Conservation (phyloP, 2,329 filamentous ascomycete genomes). For the Aspergillus sp. region DNA sequence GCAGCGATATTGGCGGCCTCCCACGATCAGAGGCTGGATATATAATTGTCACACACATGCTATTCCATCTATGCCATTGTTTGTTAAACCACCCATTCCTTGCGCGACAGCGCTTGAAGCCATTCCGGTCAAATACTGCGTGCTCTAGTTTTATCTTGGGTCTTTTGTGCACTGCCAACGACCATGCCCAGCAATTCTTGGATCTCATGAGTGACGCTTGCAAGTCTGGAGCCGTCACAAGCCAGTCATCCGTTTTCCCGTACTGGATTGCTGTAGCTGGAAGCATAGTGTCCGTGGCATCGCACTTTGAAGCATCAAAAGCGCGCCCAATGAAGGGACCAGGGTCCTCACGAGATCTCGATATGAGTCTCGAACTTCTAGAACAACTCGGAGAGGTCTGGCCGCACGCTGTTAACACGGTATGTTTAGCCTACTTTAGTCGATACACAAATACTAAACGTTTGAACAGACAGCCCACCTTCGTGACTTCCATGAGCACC, state of each 20-base stretch:
- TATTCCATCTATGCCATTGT: slow-evolving; percentile 38
- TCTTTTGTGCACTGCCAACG: neutral
- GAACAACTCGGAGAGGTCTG: neutral
- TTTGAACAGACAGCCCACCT: neutral
- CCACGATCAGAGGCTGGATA: slow-evolving; percentile 18
- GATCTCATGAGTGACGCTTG: neutral
- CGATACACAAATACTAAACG: neutral
- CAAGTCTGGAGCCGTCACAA: neutral
- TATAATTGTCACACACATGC: slow-evolving; percentile 30
- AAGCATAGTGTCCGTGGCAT: neutral
- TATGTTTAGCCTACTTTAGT: neutral
- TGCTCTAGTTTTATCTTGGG: neutral
- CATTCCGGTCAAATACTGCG: slow-evolving; percentile 6
- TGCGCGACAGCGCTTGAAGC: slow-evolving; percentile 25
- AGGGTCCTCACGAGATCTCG: neutral
- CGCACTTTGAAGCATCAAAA: neutral
- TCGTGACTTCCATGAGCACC: neutral
- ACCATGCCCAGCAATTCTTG: neutral
- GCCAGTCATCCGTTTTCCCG: too few species aligned
- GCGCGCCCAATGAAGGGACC: neutral
- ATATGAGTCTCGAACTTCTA: neutral
- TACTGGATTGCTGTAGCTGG: neutral
- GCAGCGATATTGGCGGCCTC: slow-evolving; percentile 30
- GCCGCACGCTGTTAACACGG: neutral
- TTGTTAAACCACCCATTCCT: slow-evolving; percentile 39